Evolutionary conservation across 73 alveolate genomes (phyloP), one percentile per base, ranked within the genome.

Genomic region (Paramecium primaurelia): DNA sequence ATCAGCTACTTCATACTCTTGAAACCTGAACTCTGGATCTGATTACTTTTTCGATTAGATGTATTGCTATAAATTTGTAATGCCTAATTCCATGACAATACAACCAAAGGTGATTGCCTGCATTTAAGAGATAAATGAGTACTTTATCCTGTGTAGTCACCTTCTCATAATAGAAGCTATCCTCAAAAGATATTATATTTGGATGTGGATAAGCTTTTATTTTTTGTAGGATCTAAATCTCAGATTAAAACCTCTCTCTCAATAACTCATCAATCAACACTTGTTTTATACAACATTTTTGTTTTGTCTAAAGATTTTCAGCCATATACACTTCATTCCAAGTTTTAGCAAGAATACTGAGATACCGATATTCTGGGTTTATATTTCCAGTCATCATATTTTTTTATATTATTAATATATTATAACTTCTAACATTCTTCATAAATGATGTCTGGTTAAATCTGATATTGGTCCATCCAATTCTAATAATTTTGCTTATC

Each of bases 61-160:
- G 45, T 32, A 80, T 20, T 45, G 16, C 8, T 80, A 26, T 26
- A 80, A 49, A 16, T 80, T 80, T 6, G 91, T 80, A 9, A 80
- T 80, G 11, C 91, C 91, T 18, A 32, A 32, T 47, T 80, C 91
- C 91, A 80, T 80, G 16, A 80, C 91, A 80, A 80, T 80, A 47
- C 75, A 80, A 8, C 91, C 91, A 10, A 47, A 32, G 2, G 75
- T 80, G 18, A 32, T 22, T 45, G 73, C 16, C 91, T 73, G 18
- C 30, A 30, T 73, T 36, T 68, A 11, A 68, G 38, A 34, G 69
- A 54, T 54, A 8, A 54, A 54, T 54, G 32, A 54, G 22, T 38
- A 38, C 60, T 75, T 38, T 25, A 36, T 75, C 88, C 8, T 36
- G 8, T 12, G 58, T 38, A 5, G 68, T 75, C 49, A 32, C 51